phyloP scores from a whole-genome alignment of 257 asterid species.

The Apocynum venetum region DNA sequence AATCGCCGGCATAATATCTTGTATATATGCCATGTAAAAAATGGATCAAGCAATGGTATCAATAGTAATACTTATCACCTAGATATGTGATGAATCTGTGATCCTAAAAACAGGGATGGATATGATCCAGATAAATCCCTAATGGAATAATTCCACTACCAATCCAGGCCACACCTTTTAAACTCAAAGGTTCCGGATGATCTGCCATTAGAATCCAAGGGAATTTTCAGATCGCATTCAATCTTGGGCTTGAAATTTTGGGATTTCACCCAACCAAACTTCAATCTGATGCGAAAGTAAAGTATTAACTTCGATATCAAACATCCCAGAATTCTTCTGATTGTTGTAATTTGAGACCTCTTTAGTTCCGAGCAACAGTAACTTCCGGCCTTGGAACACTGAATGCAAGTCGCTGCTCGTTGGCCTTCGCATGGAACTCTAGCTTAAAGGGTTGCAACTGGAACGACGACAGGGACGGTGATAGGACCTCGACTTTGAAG shows the following conservation, averaged over 20 bases:
- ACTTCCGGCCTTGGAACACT: conserved; percentile 38
- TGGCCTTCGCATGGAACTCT: conserved; percentile 55
- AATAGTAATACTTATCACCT: background rate
- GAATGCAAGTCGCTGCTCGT: conserved; percentile 24
- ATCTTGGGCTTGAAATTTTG: conserved; percentile 58
- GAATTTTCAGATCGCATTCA: conserved; percentile 60
- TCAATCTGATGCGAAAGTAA: conserved; percentile 40
- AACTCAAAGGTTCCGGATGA: conserved; percentile 33
- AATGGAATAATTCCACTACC: conserved; percentile 36
- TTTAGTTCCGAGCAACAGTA: conserved; percentile 27
- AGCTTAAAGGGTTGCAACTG: conserved; percentile 71
- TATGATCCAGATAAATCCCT: background rate
- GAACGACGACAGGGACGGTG: conserved; percentile 43
- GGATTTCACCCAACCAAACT: conserved; percentile 43
- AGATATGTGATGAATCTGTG: background rate
- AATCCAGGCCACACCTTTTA: conserved; percentile 56
- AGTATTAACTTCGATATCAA: conserved; percentile 50
- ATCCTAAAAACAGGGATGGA: background rate
- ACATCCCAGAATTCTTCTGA: conserved; percentile 30
- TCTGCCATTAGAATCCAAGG: conserved; percentile 42
- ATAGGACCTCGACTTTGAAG: conserved; percentile 54
- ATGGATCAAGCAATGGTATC: background rate
- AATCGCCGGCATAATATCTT: conserved; percentile 4
- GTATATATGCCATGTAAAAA: background rate
- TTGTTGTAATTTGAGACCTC: conserved; percentile 33